Evolutionary conservation across 345 rosid genomes (phyloP), one percentile per base, ranked within the genome.

Genomic region (Turritis glabra): DNA sequence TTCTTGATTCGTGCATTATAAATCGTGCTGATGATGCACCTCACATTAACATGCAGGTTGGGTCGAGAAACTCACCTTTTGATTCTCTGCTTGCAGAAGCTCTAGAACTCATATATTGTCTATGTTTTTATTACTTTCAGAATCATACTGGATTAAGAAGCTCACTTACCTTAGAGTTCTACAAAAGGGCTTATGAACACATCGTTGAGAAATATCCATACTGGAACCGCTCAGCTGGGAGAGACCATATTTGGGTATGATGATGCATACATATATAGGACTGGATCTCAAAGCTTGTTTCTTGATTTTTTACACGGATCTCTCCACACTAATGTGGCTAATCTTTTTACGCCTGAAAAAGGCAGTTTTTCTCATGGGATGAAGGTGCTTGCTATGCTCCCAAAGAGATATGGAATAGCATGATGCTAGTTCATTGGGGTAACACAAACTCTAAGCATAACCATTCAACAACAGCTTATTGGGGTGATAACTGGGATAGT

Each of bases 331-430:
- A 80, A 82, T 81, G 38, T 73, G 61, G 62, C 54, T 57, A 44
- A 80, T 57, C 66, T 23, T n/a, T 43, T 54, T 46, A 51, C 69
- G 72, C 82, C 80, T 81, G 81, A 80, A 74, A 64, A 67, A 76
- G 84, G 86, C 95, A 94, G 99, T 92, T 76, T 75, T 94, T 94
- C 82, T 90, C 99, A 66, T 94, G 99, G 99, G 99, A 94, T 83
- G 97, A 94, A 89, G 97, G 97, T 86, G 97, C 99, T 84, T 94
- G 99, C 85, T 92, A 90, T 87, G 97, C 99, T 74, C 99, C 99
- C 13, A 94, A 92, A 85, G 97, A 94, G 87, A 94, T 94, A 82
- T 94, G 99, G 99, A 89, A 85, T 74, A 92, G 99, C 80, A 91
- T 86, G 93, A 92, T 92, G 97, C 69, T 94, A 73, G 97, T 92